Evolutionary conservation across 1,139 yeast species (phyloP).

Genomic region (Pichia sp.): DNA sequence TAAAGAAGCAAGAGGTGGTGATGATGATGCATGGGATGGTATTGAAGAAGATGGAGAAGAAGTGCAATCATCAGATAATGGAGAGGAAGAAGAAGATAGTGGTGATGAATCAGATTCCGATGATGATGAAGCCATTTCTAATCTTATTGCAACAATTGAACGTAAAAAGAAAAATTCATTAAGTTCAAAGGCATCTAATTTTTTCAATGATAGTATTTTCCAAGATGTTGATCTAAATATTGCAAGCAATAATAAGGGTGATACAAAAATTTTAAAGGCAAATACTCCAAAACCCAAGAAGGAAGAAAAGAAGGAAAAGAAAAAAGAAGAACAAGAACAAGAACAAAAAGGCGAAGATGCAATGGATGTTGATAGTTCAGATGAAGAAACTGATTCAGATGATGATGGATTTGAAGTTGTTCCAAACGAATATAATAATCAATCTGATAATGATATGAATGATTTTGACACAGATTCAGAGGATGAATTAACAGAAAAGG

Average conservation of each 20-base stretch:
- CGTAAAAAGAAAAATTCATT: slow-evolving; percentile 45
- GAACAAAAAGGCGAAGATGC: slow-evolving; percentile 13
- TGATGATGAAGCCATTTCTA: slow-evolving; percentile 68
- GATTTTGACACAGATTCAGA: slow-evolving; percentile 46
- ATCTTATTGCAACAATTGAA: slow-evolving; percentile 52
- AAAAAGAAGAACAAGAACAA: slow-evolving; percentile 21
- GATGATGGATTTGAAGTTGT: slow-evolving; percentile 50
- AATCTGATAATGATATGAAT: slow-evolving; percentile 32
- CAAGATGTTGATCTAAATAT: slow-evolving; percentile 40
- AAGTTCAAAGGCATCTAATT: slow-evolving; percentile 65
- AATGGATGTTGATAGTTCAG: slow-evolving; percentile 16
- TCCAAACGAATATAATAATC: slow-evolving; percentile 33
- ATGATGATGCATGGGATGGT: slow-evolving; percentile 78
- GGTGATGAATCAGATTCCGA: slow-evolving; percentile 34
- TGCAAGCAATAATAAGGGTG: slow-evolving; percentile 17
- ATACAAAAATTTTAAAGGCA: slow-evolving; percentile 17
- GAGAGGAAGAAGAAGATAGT: slow-evolving; percentile 38
- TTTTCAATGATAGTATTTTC: slow-evolving; percentile 78
- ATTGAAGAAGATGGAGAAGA: slow-evolving; percentile 43
- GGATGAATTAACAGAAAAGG: slow-evolving; percentile 38
- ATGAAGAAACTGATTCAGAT: slow-evolving; percentile 21
- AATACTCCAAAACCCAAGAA: slow-evolving; percentile 13
- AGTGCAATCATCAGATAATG: slow-evolving; percentile 38
- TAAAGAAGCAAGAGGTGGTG: slow-evolving; percentile 74
- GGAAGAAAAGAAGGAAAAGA: slow-evolving; percentile 16